These are phyloP conservation scores for Erysimum cheiranthoides DNA, from an alignment of 345 rosid genomes.

Conservation along the genomic window DNA sequence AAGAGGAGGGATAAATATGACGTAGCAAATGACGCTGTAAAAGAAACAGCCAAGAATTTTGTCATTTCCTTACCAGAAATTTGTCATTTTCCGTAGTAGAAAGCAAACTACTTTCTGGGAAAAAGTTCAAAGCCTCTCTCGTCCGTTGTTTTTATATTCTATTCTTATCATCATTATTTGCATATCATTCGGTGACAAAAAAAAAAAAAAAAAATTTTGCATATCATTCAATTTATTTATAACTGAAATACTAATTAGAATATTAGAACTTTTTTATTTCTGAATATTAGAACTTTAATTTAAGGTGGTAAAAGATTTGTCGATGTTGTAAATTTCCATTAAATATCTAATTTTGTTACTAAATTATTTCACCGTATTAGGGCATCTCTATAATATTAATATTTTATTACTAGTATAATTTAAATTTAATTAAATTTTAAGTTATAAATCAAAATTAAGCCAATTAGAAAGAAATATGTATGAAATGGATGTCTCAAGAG, in stretches of 20 bases:
- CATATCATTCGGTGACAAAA: neutral
- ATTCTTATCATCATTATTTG: neutral
- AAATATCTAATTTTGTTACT: neutral
- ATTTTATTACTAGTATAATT: too few species aligned
- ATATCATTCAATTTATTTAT: too few species aligned
- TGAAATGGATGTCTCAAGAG: too few species aligned
- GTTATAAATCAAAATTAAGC: too few species aligned
- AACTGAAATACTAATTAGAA: neutral
- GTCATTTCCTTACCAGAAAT: neutral
- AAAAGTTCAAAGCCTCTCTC: slow-evolving; percentile 6
- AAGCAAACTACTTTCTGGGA: slow-evolving; percentile 8
- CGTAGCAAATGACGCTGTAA: slow-evolving; percentile 35
- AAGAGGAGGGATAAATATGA: slow-evolving; percentile 2
- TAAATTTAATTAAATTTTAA: too few species aligned
- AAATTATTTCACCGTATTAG: neutral
- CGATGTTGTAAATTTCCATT: neutral
- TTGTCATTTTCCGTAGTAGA: slow-evolving; percentile 12
- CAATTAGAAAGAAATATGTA: too few species aligned
- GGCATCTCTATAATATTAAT: too few species aligned
- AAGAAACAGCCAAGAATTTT: slow-evolving; percentile 23
- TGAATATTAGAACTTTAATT: too few species aligned
- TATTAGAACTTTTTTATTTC: too few species aligned
- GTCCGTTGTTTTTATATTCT: slow-evolving; percentile 22
- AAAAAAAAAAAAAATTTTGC: too few species aligned
- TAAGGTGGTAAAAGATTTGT: neutral